A percentile compares a stretch with the other conserved stretches of the same genome.
Conservation (phyloP, 345 rosid species). For the Nasturtium officinale region DNA sequence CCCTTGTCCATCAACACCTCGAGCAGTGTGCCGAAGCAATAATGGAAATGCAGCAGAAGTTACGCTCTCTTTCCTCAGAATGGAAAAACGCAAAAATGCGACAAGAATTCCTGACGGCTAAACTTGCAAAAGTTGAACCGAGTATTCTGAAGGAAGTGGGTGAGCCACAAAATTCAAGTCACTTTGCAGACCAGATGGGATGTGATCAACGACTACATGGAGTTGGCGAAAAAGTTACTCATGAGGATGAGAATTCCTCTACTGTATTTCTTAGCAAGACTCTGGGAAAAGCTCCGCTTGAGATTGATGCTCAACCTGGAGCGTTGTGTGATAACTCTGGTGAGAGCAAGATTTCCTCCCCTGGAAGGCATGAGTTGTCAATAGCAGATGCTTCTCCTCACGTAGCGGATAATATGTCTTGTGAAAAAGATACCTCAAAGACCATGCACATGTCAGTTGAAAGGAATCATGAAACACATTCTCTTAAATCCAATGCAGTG, state of each 20-base stretch:
- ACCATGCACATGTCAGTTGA: background rate
- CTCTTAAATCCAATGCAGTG: no score
- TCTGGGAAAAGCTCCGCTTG: slow-evolving; percentile 31
- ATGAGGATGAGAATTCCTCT: slow-evolving; percentile 44
- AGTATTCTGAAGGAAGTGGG: slow-evolving; percentile 45
- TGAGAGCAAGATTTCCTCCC: slow-evolving; percentile 44
- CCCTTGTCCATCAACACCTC: slow-evolving; percentile 84
- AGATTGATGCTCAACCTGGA: slow-evolving; percentile 39
- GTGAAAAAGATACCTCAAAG: slow-evolving; percentile 44
- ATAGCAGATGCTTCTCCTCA: slow-evolving; percentile 46
- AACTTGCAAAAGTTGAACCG: slow-evolving; percentile 57
- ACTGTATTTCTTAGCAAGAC: slow-evolving; percentile 34
- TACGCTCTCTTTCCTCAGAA: slow-evolving; percentile 68
- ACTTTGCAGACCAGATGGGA: slow-evolving; percentile 19
- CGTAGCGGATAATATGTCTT: slow-evolving; percentile 41
- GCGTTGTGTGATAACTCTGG: slow-evolving; percentile 37
- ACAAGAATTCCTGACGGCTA: slow-evolving; percentile 66
- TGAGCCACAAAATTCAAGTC: slow-evolving; percentile 42
- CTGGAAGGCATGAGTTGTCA: slow-evolving; percentile 39
- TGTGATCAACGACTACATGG: slow-evolving; percentile 43
- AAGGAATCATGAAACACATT: no score
- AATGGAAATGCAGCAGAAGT: slow-evolving; percentile 82
- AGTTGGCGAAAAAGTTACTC: slow-evolving; percentile 37
- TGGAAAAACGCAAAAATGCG: slow-evolving; percentile 69
- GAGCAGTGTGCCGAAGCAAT: slow-evolving; percentile 82